Conservation (phyloP, 768 basidiomycete species). For the Pleurotus djamor region DNA sequence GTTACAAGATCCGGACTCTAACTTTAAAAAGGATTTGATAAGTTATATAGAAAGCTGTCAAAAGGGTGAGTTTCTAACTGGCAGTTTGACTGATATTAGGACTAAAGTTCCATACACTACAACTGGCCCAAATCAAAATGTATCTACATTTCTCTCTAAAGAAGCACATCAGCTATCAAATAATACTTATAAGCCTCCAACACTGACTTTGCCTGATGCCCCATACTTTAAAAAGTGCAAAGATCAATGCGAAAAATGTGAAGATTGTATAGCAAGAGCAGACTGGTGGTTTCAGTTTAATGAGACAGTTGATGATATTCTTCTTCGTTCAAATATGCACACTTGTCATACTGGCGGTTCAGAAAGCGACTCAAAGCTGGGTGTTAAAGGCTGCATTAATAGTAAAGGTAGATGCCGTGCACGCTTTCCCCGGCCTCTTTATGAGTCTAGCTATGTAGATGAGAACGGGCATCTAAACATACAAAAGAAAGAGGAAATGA, state of each 20-base stretch:
- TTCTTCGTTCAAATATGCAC: constrained; percentile 16
- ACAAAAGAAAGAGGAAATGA: constrained; percentile 19
- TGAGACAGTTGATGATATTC: constrained; percentile 15
- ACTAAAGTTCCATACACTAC: not conserved
- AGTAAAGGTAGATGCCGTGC: constrained; percentile 14
- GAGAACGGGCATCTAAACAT: constrained; percentile 10
- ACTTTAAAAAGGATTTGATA: constrained; percentile 21
- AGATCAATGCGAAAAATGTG: not conserved
- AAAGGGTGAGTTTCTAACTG: constrained; percentile 27
- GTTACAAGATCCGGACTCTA: constrained; percentile 15
- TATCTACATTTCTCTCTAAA: not conserved
- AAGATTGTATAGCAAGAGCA: constrained; percentile 8
- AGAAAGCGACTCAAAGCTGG: constrained; percentile 1
- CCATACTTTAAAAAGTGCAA: constrained; percentile 13
- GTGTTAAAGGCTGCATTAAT: constrained; percentile 3
- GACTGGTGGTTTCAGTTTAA: constrained; percentile 13
- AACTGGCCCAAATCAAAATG: not conserved
- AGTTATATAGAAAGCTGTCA: constrained; percentile 26
- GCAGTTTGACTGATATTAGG: constrained; percentile 14
- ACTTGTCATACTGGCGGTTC: constrained; percentile 9
- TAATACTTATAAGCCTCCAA: constrained; percentile 15
- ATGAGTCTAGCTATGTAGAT: constrained; percentile 13
- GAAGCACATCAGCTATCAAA: not conserved
- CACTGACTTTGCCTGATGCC: constrained; percentile 16
- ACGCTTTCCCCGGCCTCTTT: constrained; percentile 18